Evolutionary conservation across 495 filamentous ascomycete species (phyloP).

Genomic region (Aspergillus mulundensis): DNA sequence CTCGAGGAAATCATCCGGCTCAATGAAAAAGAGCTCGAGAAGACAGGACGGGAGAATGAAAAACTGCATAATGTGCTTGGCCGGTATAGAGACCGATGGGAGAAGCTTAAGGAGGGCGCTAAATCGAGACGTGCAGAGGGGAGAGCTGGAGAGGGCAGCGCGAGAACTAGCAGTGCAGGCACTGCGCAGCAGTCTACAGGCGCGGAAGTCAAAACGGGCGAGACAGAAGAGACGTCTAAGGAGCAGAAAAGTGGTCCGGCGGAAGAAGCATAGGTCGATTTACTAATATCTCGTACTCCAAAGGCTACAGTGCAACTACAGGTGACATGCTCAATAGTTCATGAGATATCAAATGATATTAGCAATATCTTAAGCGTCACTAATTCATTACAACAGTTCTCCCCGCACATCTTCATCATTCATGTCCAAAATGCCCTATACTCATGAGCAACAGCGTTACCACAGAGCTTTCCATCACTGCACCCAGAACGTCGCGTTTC

Average conservation of each 20-base stretch:
- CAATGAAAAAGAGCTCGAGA: constrained; percentile 54
- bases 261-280: not conserved
- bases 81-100: constrained; percentile 74
- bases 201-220: not conserved
- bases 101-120: constrained; percentile 79
- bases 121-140: constrained; percentile 47
- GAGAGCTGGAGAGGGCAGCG: not conserved
- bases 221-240: constrained; percentile 5
- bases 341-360: not conserved
- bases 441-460: too few species aligned
- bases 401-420: not conserved
- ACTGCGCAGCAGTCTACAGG: not conserved
- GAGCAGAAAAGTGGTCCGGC: not conserved
- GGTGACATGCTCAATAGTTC: not conserved
- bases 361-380: not conserved
- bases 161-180: constrained; percentile 1
- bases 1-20: constrained; percentile 38
- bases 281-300: not conserved
- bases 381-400: not conserved
- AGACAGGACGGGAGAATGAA: constrained; percentile 60
- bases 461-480: constrained; percentile 14
- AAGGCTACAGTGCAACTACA: not conserved
- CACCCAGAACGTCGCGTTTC: constrained; percentile 53
- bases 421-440: too few species aligned
- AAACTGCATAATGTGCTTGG: constrained; percentile 62